Conservation (phyloP, 768 basidiomycete species). For the Tylopilus cervinicoccineus region DNA sequence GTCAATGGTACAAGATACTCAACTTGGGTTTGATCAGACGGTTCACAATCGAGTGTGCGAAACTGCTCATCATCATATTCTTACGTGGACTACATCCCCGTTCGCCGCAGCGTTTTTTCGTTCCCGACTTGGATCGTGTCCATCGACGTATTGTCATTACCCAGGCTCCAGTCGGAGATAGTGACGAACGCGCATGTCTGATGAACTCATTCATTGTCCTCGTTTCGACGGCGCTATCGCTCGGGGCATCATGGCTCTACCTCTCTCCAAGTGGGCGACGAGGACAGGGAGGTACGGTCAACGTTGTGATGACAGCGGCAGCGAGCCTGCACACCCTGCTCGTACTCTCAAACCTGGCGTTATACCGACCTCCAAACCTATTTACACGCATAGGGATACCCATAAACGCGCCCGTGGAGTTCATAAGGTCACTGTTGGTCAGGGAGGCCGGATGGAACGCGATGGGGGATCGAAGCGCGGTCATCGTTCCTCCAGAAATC, state of each 20-base stretch:
- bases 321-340: slow-evolving; percentile 16
- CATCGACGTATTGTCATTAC: background rate
- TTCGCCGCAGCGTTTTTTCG: too few relatives aligned
- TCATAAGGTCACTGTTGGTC: slow-evolving; percentile 44
- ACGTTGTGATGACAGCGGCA: slow-evolving; percentile 8
- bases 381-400: slow-evolving; percentile 55
- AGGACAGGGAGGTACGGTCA: background rate
- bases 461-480: slow-evolving; percentile 7
- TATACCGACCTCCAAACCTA: slow-evolving; percentile 53
- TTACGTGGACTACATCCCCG: too few relatives aligned
- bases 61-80: too few relatives aligned
- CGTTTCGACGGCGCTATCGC: slow-evolving; percentile 15
- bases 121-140: too few relatives aligned
- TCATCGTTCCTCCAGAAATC: slow-evolving; percentile 28
- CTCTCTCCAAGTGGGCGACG: slow-evolving; percentile 8
- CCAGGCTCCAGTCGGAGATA: background rate
- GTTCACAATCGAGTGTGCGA: too few relatives aligned
- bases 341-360: slow-evolving; percentile 12
- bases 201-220: slow-evolving; percentile 8
- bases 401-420: slow-evolving; percentile 49
- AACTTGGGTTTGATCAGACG: too few relatives aligned
- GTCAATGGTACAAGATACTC: too few relatives aligned
- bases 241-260: slow-evolving; percentile 18
- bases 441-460: slow-evolving; percentile 38
- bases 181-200: background rate